Evolutionary conservation across 805 yeast genomes (phyloP), one percentile per base, ranked within the genome.

Genomic region (Metschnikowia lachancei): DNA sequence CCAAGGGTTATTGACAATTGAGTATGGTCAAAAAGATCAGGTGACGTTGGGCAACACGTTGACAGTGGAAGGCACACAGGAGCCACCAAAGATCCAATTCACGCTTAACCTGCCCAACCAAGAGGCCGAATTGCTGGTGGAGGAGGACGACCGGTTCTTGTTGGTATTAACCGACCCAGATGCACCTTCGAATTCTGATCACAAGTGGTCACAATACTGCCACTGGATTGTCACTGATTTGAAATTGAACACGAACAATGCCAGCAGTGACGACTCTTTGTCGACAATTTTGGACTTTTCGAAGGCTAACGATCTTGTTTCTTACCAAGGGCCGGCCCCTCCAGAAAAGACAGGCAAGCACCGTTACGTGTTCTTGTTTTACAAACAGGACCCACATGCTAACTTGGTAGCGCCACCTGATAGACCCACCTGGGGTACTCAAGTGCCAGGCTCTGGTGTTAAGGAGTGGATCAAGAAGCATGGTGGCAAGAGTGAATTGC

Each of bases 91-190:
- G 28, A 72, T 90, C 46, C 85, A 83, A 52, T 81, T 86, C 66
- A 80, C 90, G 13, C 69, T 82, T 51, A 73, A 75, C 53, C 67
- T 76, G 32, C 70, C 76, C 14, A 67, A 70, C 32, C 65, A 69
- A 44, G 74, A 75, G 36, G 61, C 65, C 17, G 74, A 72, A 30
- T 56, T 74, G 52, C 74, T 70, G 51, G 67, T 76, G 32, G 59
- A 68, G 13, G 55, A 64, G 19, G 64, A 73, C 20, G 84, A 81
- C 53, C 66, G 75, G 41, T 90, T 85, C 67, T 81, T 94, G 10
- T 68, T 91, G 54, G 86, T 87, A 2, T 56, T 90, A 54, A 91
- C 97, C 7, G 97, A 90, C 65, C 97, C 97, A 1, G 97, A 90
- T 70, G 97, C 97, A 7, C 97, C 97, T 12, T 78, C 90, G 3